These are phyloP conservation scores for Silene uniflora DNA, from an alignment of 148 eudicot genomes.

Conservation along the genomic window DNA sequence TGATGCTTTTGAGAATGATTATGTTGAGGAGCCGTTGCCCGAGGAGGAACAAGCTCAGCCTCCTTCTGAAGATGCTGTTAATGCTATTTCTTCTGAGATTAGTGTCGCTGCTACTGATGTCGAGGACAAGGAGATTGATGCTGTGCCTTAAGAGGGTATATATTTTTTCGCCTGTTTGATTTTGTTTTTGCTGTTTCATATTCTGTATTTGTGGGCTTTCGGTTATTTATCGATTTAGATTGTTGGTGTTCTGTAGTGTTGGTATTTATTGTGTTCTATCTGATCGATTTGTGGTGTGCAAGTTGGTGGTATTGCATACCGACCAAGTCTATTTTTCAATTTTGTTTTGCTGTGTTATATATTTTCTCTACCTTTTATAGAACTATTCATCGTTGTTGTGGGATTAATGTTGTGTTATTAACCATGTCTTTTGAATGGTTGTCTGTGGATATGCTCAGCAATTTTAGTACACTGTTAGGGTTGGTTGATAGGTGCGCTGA, in stretches of 20 bases:
- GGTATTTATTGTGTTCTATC: background rate
- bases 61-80: conserved; percentile 61
- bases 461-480: too few relatives aligned
- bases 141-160: conserved; percentile 56
- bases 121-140: conserved; percentile 56
- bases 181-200: background rate
- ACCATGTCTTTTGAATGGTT: too few relatives aligned
- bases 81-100: conserved; percentile 40
- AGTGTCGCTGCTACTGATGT: conserved; percentile 50
- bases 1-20: conserved; percentile 96
- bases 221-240: background rate
- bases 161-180: background rate
- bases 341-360: too few relatives aligned
- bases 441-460: accelerated
- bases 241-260: background rate
- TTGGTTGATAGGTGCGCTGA: too few relatives aligned
- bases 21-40: conserved; percentile 90
- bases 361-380: too few relatives aligned
- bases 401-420: too few relatives aligned
- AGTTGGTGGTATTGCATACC: too few relatives aligned
- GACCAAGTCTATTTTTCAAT: too few relatives aligned
- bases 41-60: conserved; percentile 95
- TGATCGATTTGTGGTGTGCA: too few relatives aligned
- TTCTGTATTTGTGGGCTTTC: background rate
- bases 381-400: too few relatives aligned